phyloP scores from a whole-genome alignment of 345 rosid species.

The Excoecaria agallocha region DNA sequence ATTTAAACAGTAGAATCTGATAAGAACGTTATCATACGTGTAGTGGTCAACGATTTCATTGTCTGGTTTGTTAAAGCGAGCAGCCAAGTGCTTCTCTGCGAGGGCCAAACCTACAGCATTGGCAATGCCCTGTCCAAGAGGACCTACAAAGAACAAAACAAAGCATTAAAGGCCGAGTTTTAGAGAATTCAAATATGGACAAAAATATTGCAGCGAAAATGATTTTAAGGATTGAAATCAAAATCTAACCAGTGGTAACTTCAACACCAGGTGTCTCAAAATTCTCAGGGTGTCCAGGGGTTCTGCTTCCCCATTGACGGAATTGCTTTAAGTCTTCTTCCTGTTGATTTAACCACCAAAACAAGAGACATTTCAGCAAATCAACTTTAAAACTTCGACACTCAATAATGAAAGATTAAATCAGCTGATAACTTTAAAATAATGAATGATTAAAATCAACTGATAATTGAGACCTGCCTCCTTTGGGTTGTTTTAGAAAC shows the following conservation, averaged over 20 bases:
- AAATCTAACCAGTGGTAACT: constrained; percentile 85
- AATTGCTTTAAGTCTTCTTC: constrained; percentile 89
- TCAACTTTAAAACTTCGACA: not conserved
- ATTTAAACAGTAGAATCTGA: not conserved
- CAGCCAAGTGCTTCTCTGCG: constrained; percentile 90
- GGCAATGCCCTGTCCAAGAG: constrained; percentile 90
- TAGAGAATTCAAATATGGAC: not conserved
- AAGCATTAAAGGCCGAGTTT: not conserved
- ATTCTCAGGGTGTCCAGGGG: constrained; percentile 99
- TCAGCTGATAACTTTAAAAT: not conserved
- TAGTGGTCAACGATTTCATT: constrained; percentile 77
- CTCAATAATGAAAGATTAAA: too few relatives aligned
- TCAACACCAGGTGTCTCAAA: constrained; percentile 98
- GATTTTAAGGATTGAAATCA: not conserved
- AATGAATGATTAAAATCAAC: not conserved
- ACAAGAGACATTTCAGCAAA: constrained; percentile 5
- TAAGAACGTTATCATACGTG: constrained; percentile 47
- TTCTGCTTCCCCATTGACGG: constrained; percentile 93
- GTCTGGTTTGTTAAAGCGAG: constrained; percentile 84
- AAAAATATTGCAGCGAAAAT: not conserved
- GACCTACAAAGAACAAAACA: constrained; percentile 46
- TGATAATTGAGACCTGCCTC: not conserved
- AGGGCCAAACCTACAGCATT: constrained; percentile 97
- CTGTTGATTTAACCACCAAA: constrained; percentile 35
- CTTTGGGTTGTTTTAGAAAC: not conserved